Evolutionary conservation across 106 monocot genomes (phyloP).

Genomic region (Triglochin maritima): DNA sequence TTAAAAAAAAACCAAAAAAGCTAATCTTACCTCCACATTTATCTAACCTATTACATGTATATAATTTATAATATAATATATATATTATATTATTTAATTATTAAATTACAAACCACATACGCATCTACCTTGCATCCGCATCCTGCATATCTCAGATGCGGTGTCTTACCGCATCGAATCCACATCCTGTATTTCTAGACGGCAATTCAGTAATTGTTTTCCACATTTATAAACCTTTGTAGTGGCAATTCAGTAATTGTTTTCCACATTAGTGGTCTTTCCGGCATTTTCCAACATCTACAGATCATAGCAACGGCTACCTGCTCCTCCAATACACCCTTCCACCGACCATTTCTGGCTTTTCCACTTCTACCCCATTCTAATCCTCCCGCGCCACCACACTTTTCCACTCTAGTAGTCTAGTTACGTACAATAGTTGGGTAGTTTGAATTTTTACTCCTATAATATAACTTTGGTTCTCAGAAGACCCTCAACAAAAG

Average conservation of each 20-base stretch:
- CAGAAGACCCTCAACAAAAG: no score
- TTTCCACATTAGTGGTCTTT: no score
- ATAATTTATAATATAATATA: no score
- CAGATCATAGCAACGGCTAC: conserved; percentile 5
- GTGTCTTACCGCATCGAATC: no score
- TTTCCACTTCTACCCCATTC: neutral
- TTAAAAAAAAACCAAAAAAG: no score
- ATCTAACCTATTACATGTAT: no score
- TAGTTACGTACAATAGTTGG: neutral
- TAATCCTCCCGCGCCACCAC: neutral
- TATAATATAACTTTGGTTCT: no score
- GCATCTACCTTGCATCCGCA: neutral
- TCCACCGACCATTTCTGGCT: neutral
- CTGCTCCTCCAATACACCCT: conserved; percentile 1
- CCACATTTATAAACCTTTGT: neutral
- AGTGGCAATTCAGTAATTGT: neutral
- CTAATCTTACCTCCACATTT: no score
- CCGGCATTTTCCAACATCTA: neutral
- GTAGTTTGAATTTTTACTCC: no score
- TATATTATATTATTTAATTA: no score
- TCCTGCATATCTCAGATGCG: neutral
- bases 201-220: no score
- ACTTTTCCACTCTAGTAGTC: neutral
- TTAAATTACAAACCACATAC: neutral
- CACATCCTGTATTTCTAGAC: no score